Base-by-base conservation (phyloP, 441 rosid species). In the Corymbia calophylla region DNA sequence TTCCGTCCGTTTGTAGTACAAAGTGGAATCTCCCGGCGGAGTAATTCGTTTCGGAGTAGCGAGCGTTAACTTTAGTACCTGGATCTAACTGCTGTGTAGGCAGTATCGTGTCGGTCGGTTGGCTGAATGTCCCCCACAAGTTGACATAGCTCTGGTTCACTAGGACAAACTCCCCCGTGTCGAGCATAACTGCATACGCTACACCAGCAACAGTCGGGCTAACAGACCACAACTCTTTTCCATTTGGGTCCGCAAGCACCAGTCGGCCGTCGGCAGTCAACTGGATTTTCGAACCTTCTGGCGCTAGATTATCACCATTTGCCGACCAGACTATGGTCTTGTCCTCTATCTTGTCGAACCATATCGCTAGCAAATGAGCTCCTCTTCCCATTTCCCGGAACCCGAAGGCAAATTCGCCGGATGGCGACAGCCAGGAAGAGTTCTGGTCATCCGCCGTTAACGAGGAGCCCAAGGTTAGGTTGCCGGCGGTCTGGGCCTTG, bases 271-370 rank as follows among this genome's bases (percentile, higher is more conserved):
- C 88, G 35, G 91, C 89, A 23, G 88, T 88, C 9, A 92, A 87
- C 87, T 60, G 54, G n/a, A 92, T 49, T 58, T 55, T 91, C 15
- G 92, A 77, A 17, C 88, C 92, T 54, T 68, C 73, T 2, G 92
- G 92, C 16, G 88, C 92, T 12, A 89, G 90, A 3, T 29, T 87
- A 51, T 47, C 89, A 13, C 89, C 91, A 27, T 54, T 88, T 1
- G 93, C 91, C 29, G 55, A 91, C 94, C 93, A 93, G 58, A 92
- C 89, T 5, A 93, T 17, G 49, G 93, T 93, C 53, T 92, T 87
- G 8, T 87, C 88, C 2, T 90, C 92, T 87, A 92, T 89, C 44
- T 89, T 91, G 16, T 89, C 49, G 58, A 91, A 93, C 93, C 94
- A 91, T 39, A 93, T 73, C 17, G 90, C 89, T 17, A 93, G 88